Conservation (phyloP, 495 filamentous ascomycete genomes). For the Trypethelium eluteriae region DNA sequence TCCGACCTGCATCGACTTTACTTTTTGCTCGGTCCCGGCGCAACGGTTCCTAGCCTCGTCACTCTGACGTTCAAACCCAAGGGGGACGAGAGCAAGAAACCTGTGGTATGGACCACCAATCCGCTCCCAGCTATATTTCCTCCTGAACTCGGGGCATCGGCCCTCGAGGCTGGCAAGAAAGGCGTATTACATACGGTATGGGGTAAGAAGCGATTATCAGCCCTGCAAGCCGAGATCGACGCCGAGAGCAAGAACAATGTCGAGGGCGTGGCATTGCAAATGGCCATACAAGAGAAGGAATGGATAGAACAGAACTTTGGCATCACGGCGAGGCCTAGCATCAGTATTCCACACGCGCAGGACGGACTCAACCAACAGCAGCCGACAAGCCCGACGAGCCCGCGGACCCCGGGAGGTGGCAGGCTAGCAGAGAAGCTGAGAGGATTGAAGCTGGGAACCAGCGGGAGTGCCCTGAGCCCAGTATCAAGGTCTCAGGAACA, state of each 20-base stretch:
- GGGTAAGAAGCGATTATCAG: conserved; percentile 67
- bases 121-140: conserved; percentile 77
- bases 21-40: conserved; percentile 62
- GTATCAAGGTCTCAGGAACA: conserved; percentile 1
- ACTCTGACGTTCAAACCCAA: conserved; percentile 48
- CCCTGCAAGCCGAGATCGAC: conserved; percentile 39
- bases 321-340: conserved; percentile 36
- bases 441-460: conserved; percentile 67
- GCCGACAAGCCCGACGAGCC: conserved; percentile 38
- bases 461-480: conserved; percentile 46
- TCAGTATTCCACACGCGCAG: conserved; percentile 23
- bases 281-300: conserved; percentile 70
- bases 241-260: conserved; percentile 49
- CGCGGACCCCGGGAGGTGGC: conserved; percentile 51
- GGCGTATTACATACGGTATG: conserved; percentile 77
- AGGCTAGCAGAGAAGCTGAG: conserved; percentile 67
- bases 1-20: conserved; percentile 55
- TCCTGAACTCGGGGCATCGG: conserved; percentile 57
- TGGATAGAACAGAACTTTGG: conserved; percentile 79
- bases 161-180: conserved; percentile 59
- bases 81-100: conserved; percentile 26
- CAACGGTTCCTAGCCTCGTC: conserved; percentile 58
- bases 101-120: conserved; percentile 46
- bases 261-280: conserved; percentile 69
- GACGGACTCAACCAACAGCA: conserved; percentile 26